These are phyloP conservation scores for Salix exigua DNA, from an alignment of 345 rosid genomes.

Conservation along the genomic window DNA sequence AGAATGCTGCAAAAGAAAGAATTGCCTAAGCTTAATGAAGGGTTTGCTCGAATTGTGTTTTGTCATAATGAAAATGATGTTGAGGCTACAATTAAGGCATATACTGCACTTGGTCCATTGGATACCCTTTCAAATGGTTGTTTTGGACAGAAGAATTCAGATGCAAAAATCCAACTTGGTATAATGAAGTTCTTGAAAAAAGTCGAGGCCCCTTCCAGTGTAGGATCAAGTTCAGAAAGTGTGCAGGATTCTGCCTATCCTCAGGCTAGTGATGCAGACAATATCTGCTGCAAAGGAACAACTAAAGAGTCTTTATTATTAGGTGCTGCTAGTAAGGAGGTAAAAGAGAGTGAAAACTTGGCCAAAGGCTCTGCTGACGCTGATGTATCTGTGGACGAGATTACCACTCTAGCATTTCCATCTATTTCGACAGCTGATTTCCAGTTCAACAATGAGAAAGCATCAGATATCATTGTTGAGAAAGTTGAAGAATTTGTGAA, in stretches of 20 bases:
- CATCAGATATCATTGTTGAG: slow-evolving; percentile 74
- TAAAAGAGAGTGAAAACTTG: slow-evolving; percentile 19
- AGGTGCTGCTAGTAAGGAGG: slow-evolving; percentile 18
- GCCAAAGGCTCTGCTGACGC: slow-evolving; percentile 12
- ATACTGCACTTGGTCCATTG: slow-evolving; percentile 44
- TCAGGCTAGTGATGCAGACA: slow-evolving; percentile 23
- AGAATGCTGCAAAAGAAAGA: slow-evolving; percentile 87
- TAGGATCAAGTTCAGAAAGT: slow-evolving; percentile 32
- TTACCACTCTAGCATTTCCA: slow-evolving; percentile 75
- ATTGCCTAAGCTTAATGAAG: slow-evolving; percentile 67
- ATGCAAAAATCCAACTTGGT: slow-evolving; percentile 67
- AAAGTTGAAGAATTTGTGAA: slow-evolving; percentile 63
- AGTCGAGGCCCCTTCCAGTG: slow-evolving; percentile 37
- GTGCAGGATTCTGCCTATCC: slow-evolving; percentile 19
- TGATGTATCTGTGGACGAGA: slow-evolving; percentile 27
- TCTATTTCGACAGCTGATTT: slow-evolving; percentile 92
- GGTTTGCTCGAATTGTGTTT: slow-evolving; percentile 62
- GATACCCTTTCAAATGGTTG: slow-evolving; percentile 65
- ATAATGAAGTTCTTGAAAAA: slow-evolving; percentile 90
- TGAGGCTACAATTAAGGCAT: slow-evolving; percentile 43
- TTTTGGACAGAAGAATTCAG: slow-evolving; percentile 58
- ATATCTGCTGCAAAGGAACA: slow-evolving; percentile 12
- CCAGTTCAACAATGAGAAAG: slow-evolving; percentile 68
- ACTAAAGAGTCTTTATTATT: slow-evolving; percentile 9
- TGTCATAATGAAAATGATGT: slow-evolving; percentile 70